Percentiles rank a stretch among this genome's conserved stretches.
Evolutionary conservation across 345 rosid genomes (phyloP).

Genomic region (Pseudoturritis turrita): DNA sequence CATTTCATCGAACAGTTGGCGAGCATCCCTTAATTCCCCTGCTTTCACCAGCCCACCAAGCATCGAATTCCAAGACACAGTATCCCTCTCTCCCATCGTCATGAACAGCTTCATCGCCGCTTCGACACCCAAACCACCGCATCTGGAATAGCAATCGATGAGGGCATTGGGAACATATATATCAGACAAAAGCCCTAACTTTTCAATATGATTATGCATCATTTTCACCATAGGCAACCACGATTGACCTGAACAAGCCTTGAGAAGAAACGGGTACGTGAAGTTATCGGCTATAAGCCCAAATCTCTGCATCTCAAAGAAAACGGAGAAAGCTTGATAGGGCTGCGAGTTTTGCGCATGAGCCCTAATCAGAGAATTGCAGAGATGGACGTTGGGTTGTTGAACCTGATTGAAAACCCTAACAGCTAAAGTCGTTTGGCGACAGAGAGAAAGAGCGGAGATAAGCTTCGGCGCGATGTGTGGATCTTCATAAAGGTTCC

Average conservation of each 20-base stretch:
- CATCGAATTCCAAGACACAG: constrained; percentile 85
- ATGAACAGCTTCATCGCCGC: constrained; percentile 62
- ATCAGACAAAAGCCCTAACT: constrained; percentile 64
- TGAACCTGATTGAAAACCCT: constrained; percentile 57
- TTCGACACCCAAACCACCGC: constrained; percentile 56
- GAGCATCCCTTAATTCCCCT: constrained; percentile 53
- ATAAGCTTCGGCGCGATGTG: constrained; percentile 65
- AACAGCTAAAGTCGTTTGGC: constrained; percentile 47
- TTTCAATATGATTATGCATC: constrained; percentile 67
- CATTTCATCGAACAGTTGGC: constrained; percentile 70
- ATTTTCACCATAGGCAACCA: constrained; percentile 59
- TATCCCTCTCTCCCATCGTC: constrained; percentile 52
- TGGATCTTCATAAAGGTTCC: constrained; percentile 52
- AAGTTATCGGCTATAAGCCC: constrained; percentile 67
- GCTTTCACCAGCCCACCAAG: constrained; percentile 54
- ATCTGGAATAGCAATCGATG: constrained; percentile 70
- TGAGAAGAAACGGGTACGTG: constrained; percentile 78
- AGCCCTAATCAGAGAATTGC: constrained; percentile 68
- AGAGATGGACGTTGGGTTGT: constrained; percentile 53
- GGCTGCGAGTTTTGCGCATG: constrained; percentile 49
- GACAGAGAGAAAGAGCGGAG: constrained; percentile 62
- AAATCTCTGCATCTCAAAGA: constrained; percentile 55
- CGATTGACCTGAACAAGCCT: constrained; percentile 49
- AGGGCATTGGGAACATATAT: constrained; percentile 79
- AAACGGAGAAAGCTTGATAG: constrained; percentile 49